Base-by-base conservation (phyloP, 2,329 filamentous ascomycete genomes). In the Penicillium hesseltinei region DNA sequence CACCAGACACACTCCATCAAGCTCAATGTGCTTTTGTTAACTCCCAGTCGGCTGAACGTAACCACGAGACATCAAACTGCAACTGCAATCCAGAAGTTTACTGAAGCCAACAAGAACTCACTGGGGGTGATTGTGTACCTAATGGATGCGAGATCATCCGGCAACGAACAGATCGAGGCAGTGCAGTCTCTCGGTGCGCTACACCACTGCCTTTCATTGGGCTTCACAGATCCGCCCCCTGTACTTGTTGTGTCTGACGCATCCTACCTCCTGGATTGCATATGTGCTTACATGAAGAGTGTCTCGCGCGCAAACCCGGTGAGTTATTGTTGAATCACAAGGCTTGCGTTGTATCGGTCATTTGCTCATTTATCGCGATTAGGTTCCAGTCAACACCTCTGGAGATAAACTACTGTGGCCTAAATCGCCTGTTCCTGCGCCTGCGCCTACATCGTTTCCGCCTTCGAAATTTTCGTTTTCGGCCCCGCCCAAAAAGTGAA, bases 161-260 rank as follows among this genome's bases (percentile, higher is more conserved):
- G 21, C 5, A 42, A 43, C 25, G 36, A 55, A 11, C 52, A 55
- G 23, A 21, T 23, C 3, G 36, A 51, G 1, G 52, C 52, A 11
- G 21, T 51, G 9, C 52, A 55, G 17, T 50, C 52, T 27, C 45
- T 55, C 6, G 21, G 38, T 7, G 52, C 45, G 23, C 45, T 55
- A 1, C 52, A 55, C 5, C 52, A 55, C 25, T 50, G 36, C 31
- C 29, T 55, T 27, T 55, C 52, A 11, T 13, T 55, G 11, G 45
- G 52, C 8, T 40, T 43, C 19, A 1, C 45, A 7, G 45, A 55
- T 2, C 36, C 45, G 8, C 52, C 52, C 1, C 52, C 45, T 6
- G 38, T 55, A 2, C 36, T 55, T n/a, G 52, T 50, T 5, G 45
- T 55, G 17, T 50, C 45, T 3, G 52, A 55, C 8, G 45, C 52